Base-by-base conservation (phyloP, 2,329 filamentous ascomycete species). In the Aspergillus versicolor region DNA sequence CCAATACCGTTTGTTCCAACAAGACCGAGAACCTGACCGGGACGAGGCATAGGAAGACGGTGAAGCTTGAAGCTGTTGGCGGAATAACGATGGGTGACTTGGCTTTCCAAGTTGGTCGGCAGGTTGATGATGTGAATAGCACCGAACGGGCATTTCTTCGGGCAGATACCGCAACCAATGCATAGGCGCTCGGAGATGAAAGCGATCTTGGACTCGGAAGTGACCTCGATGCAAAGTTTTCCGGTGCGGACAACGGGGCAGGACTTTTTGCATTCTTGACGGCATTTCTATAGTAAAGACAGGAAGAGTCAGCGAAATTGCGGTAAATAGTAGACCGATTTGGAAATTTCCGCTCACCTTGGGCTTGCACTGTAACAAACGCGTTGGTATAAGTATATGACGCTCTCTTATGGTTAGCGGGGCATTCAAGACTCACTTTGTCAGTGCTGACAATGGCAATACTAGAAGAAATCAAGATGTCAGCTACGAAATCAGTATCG, bases 51-150 rank as follows among this genome's bases (percentile, higher is more conserved):
- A 57, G 95, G 94, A 71, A 97, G 84, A 68, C 95, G 88, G 78
- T 99, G 94, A 65, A 99, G 87, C 84, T 99, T 99, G 87, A 99
- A 99, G 81, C 92, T 97, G 84, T 99, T 99, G 75, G 94, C 93
- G 54, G 93, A 96, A 82, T 99, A 99, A 74, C 94, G 90, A 77
- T 99, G 95, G 67, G 94, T 97, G 72, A 99, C 92, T 77, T 97
- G 90, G 65, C 89, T 95, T 78, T 99, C 94, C 77, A 99, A 89
- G 80, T 99, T 99, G 75, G 94, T 99, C 67, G 95, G 94, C 83
- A 99, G 82, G 82, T 99, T 99, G 91, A 99, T 99, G 77, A 99
- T 99, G 76, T 93, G 95, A 79, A 99, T 99, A 65, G 94, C 94
- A 73, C 92, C 89, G 78, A 99, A 99, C 15, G 94, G 94, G 77